These are phyloP conservation scores for Turnera subulata DNA, from an alignment of 345 rosid genomes.

Conservation along the genomic window DNA sequence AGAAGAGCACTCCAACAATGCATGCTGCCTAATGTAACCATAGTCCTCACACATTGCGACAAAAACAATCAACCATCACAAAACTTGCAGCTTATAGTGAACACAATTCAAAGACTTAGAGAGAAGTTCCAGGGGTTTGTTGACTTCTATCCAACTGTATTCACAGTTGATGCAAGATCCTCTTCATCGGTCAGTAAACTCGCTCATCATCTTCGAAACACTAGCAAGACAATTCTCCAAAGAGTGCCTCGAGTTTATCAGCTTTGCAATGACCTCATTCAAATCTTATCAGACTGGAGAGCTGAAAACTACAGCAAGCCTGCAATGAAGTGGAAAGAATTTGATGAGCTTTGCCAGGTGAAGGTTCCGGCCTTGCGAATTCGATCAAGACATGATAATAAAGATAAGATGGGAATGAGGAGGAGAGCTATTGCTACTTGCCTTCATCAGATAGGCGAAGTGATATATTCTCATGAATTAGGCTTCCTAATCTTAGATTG, in stretches of 20 bases:
- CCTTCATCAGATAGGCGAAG: conserved; percentile 87
- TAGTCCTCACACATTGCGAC: conserved; percentile 77
- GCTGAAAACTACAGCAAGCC: conserved; percentile 67
- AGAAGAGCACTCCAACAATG: conserved; percentile 66
- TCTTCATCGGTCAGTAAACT: conserved; percentile 74
- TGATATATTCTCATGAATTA: conserved; percentile 72
- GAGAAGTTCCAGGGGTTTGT: conserved; percentile 75
- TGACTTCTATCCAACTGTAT: conserved; percentile 76
- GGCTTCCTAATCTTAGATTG: conserved; percentile 70
- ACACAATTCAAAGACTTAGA: conserved; percentile 51
- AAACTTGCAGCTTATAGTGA: conserved; percentile 51
- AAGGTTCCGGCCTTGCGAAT: conserved; percentile 75
- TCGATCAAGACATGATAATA: conserved; percentile 64
- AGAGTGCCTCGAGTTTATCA: conserved; percentile 89
- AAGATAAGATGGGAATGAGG: conserved; percentile 60
- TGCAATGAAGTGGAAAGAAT: conserved; percentile 88
- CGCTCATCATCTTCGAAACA: conserved; percentile 62
- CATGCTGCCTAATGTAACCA: conserved; percentile 71
- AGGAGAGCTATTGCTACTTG: conserved; percentile 75
- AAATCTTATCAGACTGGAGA: conserved; percentile 83
- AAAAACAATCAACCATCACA: conserved; percentile 60
- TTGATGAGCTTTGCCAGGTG: conserved; percentile 72
- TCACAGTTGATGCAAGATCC: conserved; percentile 92
- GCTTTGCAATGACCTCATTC: conserved; percentile 76
- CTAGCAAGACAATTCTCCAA: conserved; percentile 68